Conservation (phyloP, 2,329 filamentous ascomycete genomes). For the Mycosphaerella sp. region DNA sequence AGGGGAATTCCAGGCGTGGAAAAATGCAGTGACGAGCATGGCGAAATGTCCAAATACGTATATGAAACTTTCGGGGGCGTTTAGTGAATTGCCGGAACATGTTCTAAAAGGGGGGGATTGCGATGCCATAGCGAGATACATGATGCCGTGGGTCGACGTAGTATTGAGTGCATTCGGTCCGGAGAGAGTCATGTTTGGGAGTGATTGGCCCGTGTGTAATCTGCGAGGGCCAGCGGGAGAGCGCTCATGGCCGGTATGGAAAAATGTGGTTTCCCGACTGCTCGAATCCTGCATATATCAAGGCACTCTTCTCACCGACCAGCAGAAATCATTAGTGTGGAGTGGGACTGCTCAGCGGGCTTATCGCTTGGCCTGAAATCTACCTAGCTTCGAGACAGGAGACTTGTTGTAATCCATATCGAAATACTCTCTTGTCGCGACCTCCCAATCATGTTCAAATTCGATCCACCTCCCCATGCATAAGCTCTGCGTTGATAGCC, state of each 20-base stretch:
- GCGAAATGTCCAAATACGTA: slow-evolving; percentile 61
- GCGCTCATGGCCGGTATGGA: slow-evolving; percentile 70
- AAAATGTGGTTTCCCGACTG: slow-evolving; percentile 59
- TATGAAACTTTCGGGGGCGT: slow-evolving; percentile 85
- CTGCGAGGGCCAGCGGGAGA: slow-evolving; percentile 52
- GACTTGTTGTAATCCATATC: too few relatives aligned
- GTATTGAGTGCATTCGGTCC: slow-evolving; percentile 67
- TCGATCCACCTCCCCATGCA: too few relatives aligned
- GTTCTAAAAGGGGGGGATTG: slow-evolving; percentile 32
- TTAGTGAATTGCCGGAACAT: slow-evolving; percentile 66
- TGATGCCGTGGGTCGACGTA: slow-evolving; percentile 65
- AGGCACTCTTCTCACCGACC: background rate
- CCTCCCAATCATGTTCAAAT: too few relatives aligned
- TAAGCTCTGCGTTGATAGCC: background rate
- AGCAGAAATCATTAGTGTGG: background rate
- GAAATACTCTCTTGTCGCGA: too few relatives aligned
- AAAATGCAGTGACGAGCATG: slow-evolving; percentile 60
- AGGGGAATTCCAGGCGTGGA: slow-evolving; percentile 61
- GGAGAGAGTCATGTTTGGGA: slow-evolving; percentile 75
- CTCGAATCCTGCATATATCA: slow-evolving; percentile 37
- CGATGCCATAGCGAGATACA: slow-evolving; percentile 54
- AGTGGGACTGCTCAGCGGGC: background rate
- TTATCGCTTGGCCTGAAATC: background rate
- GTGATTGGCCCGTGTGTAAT: slow-evolving; percentile 90
- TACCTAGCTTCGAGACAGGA: too few relatives aligned